phyloP scores from a whole-genome alignment of 208 protist species.

The Trypanosoma mega region DNA sequence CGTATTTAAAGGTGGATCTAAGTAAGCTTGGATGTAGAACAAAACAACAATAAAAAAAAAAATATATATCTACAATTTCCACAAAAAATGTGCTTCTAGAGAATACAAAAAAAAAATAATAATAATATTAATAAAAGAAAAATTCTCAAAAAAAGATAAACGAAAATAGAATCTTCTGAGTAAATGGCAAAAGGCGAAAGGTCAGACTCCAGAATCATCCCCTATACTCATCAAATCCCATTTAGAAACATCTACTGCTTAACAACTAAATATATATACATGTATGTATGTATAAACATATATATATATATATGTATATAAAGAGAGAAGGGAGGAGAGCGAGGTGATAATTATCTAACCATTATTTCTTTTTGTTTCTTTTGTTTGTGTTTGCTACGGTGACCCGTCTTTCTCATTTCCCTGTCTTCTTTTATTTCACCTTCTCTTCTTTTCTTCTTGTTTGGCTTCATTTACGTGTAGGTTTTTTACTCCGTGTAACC shows the following conservation, averaged over 20 bases:
- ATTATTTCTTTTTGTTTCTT: no score
- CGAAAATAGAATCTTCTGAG: conserved; percentile 5
- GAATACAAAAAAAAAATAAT: conserved; percentile 28
- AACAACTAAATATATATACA: no score
- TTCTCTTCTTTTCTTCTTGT: no score
- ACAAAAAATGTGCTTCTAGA: neutral
- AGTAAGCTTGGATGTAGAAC: conserved; percentile 5
- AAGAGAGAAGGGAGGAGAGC: neutral
- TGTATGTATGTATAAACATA: no score
- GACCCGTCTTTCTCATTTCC: no score
- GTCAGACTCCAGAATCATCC: conserved; percentile 8
- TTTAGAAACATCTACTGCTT: neutral
- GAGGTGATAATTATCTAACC: no score
- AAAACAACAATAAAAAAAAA: conserved; percentile 16
- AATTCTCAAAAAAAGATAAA: conserved; percentile 21
- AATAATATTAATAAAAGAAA: conserved; percentile 8
- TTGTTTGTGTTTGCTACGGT: no score
- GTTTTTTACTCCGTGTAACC: no score
- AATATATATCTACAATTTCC: conserved; percentile 2
- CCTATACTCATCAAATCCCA: conserved; percentile 3
- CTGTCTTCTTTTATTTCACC: no score
- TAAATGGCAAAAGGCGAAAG: conserved; percentile 4
- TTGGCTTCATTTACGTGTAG: neutral
- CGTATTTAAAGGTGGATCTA: no score
- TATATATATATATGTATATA: no score